A percentile compares a stretch with the other conserved stretches of the same genome.
Conservation (phyloP, 164 flowering plant genomes). For the Warburgia ugandensis region DNA sequence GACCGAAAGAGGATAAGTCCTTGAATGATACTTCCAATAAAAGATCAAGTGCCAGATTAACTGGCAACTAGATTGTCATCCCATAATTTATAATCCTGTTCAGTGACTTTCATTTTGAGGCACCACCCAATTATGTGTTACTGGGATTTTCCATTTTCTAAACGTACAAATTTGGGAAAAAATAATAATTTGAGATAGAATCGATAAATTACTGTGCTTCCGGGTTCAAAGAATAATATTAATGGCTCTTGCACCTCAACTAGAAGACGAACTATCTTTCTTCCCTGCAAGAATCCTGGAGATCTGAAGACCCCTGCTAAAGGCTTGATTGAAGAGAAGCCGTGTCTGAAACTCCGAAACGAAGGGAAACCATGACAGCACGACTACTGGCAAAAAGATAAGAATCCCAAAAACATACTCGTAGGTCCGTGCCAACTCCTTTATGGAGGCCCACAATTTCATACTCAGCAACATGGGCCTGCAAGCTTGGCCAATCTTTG, state of each 20-base stretch:
- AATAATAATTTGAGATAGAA: too few relatives aligned
- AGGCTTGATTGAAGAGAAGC: slow-evolving; percentile 89
- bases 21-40: too few relatives aligned
- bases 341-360: slow-evolving; percentile 90
- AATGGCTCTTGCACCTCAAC: not conserved
- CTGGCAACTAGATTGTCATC: too few relatives aligned
- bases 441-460: slow-evolving; percentile 75
- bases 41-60: too few relatives aligned
- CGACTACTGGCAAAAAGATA: slow-evolving; percentile 69
- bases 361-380: slow-evolving; percentile 91
- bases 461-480: slow-evolving; percentile 43
- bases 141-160: too few relatives aligned
- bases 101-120: too few relatives aligned
- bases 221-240: not conserved
- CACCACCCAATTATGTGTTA: too few relatives aligned
- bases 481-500: slow-evolving; percentile 80
- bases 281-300: slow-evolving; percentile 90
- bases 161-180: too few relatives aligned
- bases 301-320: slow-evolving; percentile 96
- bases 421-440: slow-evolving; percentile 71
- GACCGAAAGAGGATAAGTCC: too few relatives aligned
- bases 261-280: slow-evolving; percentile 26
- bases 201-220: too few relatives aligned
- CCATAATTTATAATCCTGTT: too few relatives aligned
- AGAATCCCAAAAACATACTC: slow-evolving; percentile 80